A percentile compares a stretch with the other conserved stretches of the same genome.
Conservation (phyloP, 768 basidiomycete species). For the Agaricus bisporus region DNA sequence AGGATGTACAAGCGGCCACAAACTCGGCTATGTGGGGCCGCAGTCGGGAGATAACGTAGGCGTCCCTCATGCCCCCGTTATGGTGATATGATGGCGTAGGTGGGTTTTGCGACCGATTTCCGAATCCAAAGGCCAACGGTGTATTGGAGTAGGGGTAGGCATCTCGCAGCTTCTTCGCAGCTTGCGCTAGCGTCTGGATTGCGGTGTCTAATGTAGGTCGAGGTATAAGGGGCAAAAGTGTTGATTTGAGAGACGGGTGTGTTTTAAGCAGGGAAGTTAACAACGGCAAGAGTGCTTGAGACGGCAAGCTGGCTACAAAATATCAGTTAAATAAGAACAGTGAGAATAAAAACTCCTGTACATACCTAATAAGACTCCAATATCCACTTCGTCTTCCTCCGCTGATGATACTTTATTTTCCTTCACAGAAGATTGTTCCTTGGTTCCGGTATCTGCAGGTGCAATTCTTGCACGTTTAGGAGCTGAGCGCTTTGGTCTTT, state of each 20-base stretch:
- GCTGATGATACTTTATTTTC: slow-evolving; percentile 37
- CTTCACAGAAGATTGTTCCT: slow-evolving; percentile 39
- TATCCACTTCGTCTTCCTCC: slow-evolving; percentile 63
- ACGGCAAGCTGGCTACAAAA: slow-evolving; percentile 64
- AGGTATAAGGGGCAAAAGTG: slow-evolving; percentile 73
- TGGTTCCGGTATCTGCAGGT: slow-evolving; percentile 25
- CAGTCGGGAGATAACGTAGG: slow-evolving; percentile 70
- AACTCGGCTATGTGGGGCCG: slow-evolving; percentile 74
- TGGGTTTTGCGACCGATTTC: slow-evolving; percentile 17
- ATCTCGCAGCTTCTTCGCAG: slow-evolving; percentile 70
- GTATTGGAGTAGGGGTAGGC: slow-evolving; percentile 76
- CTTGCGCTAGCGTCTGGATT: slow-evolving; percentile 57
- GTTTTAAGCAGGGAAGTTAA: slow-evolving; percentile 59
- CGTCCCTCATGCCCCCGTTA: slow-evolving; percentile 67
- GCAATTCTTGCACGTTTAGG: slow-evolving; percentile 60
- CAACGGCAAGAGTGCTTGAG: slow-evolving; percentile 70
- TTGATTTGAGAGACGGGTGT: slow-evolving; percentile 67
- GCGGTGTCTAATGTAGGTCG: slow-evolving; percentile 79
- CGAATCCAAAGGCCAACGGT: slow-evolving; percentile 30
- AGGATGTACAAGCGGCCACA: slow-evolving; percentile 70
- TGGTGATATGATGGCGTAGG: slow-evolving; percentile 15
- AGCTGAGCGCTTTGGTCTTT: slow-evolving; percentile 62
- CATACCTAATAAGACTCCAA: slow-evolving; percentile 77
- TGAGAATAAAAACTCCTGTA: slow-evolving; percentile 8
- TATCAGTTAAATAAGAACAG: slow-evolving; percentile 10